These are phyloP conservation scores for Salvia rosmarinus DNA, from an alignment of 257 asterid species.

Conservation along the genomic window DNA sequence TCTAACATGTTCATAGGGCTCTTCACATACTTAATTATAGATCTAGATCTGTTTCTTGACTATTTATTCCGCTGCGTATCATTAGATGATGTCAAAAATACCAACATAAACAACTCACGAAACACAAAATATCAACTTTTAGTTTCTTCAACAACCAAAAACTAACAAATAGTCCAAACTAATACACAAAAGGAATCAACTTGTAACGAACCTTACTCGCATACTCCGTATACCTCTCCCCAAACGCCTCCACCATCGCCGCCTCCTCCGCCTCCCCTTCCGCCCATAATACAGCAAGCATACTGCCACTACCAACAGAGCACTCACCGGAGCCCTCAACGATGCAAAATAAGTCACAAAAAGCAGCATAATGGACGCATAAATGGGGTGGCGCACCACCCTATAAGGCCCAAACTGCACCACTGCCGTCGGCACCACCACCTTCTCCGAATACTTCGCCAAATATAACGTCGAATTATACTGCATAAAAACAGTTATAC, in stretches of 20 bases:
- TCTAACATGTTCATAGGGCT: too few relatives aligned
- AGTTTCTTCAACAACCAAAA: slow-evolving; percentile 9
- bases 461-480: slow-evolving; percentile 76
- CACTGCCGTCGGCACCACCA: slow-evolving; percentile 90
- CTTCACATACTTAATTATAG: too few relatives aligned
- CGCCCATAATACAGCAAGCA: slow-evolving; percentile 72
- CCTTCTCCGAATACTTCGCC: slow-evolving; percentile 94
- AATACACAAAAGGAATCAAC: slow-evolving; percentile 85
- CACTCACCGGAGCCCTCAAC: slow-evolving; percentile 79
- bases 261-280: slow-evolving; percentile 84
- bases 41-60: too few relatives aligned
- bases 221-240: slow-evolving; percentile 69
- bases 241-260: slow-evolving; percentile 72
- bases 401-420: slow-evolving; percentile 96
- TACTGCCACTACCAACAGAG: slow-evolving; percentile 47
- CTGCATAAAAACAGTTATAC: slow-evolving; percentile 66
- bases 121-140: not conserved
- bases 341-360: slow-evolving; percentile 74
- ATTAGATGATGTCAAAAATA: too few relatives aligned
- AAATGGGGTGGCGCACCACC: slow-evolving; percentile 87
- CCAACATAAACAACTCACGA: not conserved
- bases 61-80: too few relatives aligned
- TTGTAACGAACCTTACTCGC: slow-evolving; percentile 65
- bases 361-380: slow-evolving; percentile 89
- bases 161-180: slow-evolving; percentile 35